Evolutionary conservation across 805 yeast genomes (phyloP), one percentile per base, ranked within the genome.

Genomic region (Metschnikowia anglica): DNA sequence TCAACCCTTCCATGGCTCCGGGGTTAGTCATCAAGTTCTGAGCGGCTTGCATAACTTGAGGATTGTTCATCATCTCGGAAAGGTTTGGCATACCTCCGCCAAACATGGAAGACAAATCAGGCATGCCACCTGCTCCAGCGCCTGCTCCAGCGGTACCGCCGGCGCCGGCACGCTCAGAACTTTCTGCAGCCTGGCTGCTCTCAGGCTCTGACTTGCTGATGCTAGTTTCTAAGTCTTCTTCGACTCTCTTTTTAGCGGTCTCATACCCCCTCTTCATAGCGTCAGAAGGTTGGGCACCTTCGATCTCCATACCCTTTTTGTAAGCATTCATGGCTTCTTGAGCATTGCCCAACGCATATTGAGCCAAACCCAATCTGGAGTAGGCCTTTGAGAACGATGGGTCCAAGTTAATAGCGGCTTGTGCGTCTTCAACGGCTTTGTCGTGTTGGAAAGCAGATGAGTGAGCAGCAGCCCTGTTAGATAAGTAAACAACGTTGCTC

Each of bases 401-500:
- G 60, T 91, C 89, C 39, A 82, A 70, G 47, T 78, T 76, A 44
- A 88, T 81, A 31, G 99, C 96, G 42, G 72, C 71, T 56, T 85
- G 76, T 21, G 98, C 96, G 63, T 93, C 99, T 34, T 71, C 71
- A 30, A 85, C 77, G 2, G 99, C 98, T 49, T 76, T 70, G 12
- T 79, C 84, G 60, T 86, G 90, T 47, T 88, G 72, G 49, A 80
- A 76, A 23, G 77, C 58, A 5, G 96, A 87, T 9, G 96, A 85
- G 66, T 86, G 81, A 2, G 98, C 98, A 32, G 99, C 99, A 11
- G 99, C 98, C 60, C 99, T 81, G 70, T 93, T 93, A 26, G 98
- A 89, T 48, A 77, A 79, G 65, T 83, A 93, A 16, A 93, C 87
- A 13, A 90, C 89, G 62, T 88, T 89, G 13, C 74, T 63, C 42